phyloP scores from a whole-genome alignment of 2,329 filamentous ascomycete species.

The Hypoxylon sp. region DNA sequence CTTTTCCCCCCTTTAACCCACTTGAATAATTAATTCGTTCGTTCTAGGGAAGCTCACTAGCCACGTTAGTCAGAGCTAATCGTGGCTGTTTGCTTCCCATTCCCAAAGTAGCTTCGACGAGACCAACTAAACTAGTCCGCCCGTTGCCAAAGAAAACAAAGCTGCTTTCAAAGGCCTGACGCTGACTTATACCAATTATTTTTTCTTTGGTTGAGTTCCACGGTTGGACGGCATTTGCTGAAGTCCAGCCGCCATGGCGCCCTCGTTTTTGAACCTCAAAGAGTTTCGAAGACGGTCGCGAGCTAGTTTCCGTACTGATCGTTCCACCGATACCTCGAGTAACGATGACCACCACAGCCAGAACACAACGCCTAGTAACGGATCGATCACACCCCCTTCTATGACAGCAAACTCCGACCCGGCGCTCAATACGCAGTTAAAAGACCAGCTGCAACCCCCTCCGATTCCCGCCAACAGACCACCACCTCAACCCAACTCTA shows the following conservation, averaged over 20 bases:
- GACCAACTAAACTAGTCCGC: slow-evolving; percentile 13
- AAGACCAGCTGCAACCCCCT: slow-evolving; percentile 59
- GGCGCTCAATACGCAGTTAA: slow-evolving; percentile 73
- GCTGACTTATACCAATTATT: slow-evolving; percentile 20
- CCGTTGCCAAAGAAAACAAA: slow-evolving; percentile 24
- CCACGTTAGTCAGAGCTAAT: slow-evolving; percentile 31
- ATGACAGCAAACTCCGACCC: slow-evolving; percentile 76
- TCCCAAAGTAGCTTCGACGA: slow-evolving; percentile 32
- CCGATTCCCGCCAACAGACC: slow-evolving; percentile 55
- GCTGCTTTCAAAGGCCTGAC: background rate
- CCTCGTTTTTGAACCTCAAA: slow-evolving; percentile 77
- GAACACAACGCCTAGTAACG: slow-evolving; percentile 75
- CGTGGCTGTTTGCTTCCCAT: slow-evolving; percentile 35
- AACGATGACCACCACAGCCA: slow-evolving; percentile 69
- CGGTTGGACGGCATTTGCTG: slow-evolving; percentile 23
- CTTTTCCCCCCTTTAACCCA: slow-evolving; percentile 21
- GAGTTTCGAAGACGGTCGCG: slow-evolving; percentile 83
- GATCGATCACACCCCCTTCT: slow-evolving; percentile 82
- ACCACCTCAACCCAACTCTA: slow-evolving; percentile 59
- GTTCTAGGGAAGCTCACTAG: slow-evolving; percentile 36
- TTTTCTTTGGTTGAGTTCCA: slow-evolving; percentile 34
- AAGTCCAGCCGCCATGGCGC: slow-evolving; percentile 63
- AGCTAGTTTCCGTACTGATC: slow-evolving; percentile 78
- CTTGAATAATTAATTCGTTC: slow-evolving; percentile 30
- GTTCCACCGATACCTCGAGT: slow-evolving; percentile 73